These are phyloP conservation scores for Backusella westeae DNA, from an alignment of 192 early-diverging fungal species.

Conservation along the genomic window DNA sequence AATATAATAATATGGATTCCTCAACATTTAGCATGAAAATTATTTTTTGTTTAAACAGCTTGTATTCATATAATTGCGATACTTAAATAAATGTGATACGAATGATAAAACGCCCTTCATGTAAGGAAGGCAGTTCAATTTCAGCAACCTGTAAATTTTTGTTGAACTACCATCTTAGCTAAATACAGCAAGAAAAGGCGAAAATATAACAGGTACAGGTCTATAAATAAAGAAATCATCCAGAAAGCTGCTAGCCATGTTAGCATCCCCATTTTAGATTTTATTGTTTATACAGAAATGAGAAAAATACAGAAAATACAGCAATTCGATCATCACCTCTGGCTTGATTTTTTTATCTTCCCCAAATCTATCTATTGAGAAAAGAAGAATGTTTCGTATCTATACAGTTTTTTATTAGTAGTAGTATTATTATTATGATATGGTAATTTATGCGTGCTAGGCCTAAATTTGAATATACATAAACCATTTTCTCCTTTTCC, in stretches of 20 bases:
- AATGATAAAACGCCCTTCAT: background rate
- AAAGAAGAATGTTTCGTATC: background rate
- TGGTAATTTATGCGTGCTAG: background rate
- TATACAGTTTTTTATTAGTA: background rate
- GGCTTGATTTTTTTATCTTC: background rate
- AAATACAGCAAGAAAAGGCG: background rate
- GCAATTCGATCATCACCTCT: background rate
- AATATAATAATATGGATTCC: background rate
- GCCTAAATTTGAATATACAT: background rate
- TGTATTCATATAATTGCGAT: background rate
- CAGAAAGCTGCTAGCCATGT: background rate
- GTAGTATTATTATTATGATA: background rate
- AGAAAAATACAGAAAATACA: background rate
- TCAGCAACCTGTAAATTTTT: background rate
- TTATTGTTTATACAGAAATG: background rate
- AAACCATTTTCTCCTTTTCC: background rate
- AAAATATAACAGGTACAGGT: background rate
- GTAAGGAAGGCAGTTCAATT: background rate
- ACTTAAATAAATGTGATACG: background rate
- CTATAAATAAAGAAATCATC: background rate
- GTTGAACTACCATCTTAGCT: background rate
- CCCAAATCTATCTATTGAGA: background rate
- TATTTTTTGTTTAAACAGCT: background rate
- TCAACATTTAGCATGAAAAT: background rate
- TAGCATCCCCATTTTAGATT: background rate